A percentile compares a stretch with the other conserved stretches of the same genome.
These are phyloP conservation scores for Thymus mandschuricus DNA, from an alignment of 257 asterid genomes.

Conservation along the genomic window DNA sequence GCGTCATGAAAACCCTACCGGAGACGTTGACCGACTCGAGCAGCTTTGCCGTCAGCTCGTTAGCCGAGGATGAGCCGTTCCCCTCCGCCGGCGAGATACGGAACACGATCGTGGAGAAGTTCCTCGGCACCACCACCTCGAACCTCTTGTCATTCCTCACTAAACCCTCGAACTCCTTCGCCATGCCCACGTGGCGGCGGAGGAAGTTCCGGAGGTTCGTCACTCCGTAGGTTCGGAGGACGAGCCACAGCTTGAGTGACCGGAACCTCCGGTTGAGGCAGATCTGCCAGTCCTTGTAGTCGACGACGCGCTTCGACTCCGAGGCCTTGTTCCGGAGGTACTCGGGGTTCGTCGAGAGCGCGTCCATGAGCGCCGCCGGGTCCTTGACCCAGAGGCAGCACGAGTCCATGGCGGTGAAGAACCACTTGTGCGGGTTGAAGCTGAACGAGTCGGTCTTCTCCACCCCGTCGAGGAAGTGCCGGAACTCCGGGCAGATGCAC, in stretches of 20 bases:
- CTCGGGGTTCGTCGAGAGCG: constrained; percentile 64
- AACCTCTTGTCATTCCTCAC: constrained; percentile 54
- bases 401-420: constrained; percentile 58
- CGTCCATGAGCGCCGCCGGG: constrained; percentile 50
- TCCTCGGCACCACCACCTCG: constrained; percentile 64
- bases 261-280: constrained; percentile 64
- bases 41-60: constrained; percentile 46
- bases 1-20: constrained; percentile 61
- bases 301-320: constrained; percentile 58
- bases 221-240: constrained; percentile 64
- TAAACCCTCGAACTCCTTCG: constrained; percentile 55
- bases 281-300: constrained; percentile 81
- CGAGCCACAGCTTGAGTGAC: constrained; percentile 67
- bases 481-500: constrained; percentile 69
- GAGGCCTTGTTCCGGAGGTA: constrained; percentile 58
- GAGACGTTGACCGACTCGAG: constrained; percentile 55
- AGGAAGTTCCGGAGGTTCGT: constrained; percentile 52
- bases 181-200: constrained; percentile 54
- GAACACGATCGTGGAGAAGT: constrained; percentile 59
- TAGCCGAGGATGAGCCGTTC: constrained; percentile 29
- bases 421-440: constrained; percentile 77
- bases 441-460: constrained; percentile 65
- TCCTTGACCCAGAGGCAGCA: constrained; percentile 80
- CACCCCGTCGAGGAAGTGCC: constrained; percentile 57
- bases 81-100: constrained; percentile 41